Conservation (phyloP, 768 basidiomycete species). For the Melanogaster broomeanus region DNA sequence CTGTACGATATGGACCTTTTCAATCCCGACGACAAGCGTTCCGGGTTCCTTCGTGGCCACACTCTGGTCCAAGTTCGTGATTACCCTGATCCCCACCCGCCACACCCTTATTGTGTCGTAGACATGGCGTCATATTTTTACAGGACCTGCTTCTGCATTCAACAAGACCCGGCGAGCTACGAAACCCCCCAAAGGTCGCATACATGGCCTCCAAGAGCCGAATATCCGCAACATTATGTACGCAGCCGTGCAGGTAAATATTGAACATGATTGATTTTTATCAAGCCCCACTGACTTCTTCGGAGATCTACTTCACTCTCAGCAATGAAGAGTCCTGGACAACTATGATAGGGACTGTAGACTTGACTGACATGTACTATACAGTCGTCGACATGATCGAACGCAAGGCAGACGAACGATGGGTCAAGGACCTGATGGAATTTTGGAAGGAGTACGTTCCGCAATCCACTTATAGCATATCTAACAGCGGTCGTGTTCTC, state of each 20-base stretch:
- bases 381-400: not conserved
- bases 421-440: not conserved
- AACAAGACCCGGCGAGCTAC: not conserved
- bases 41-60: not conserved
- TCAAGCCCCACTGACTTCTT: too few species aligned
- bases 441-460: not conserved
- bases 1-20: not conserved
- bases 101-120: too few species aligned
- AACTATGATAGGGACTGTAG: not conserved
- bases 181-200: not conserved
- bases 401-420: not conserved
- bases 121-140: conserved; percentile 1
- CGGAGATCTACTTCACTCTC: not conserved
- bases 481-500: too few species aligned
- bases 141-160: not conserved
- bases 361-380: not conserved
- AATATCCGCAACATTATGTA: conserved; percentile 1
- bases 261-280: too few species aligned
- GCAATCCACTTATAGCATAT: not conserved
- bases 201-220: not conserved
- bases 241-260: conserved; percentile 1
- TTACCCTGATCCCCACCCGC: too few species aligned
- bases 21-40: not conserved
- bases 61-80: not conserved
- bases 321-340: not conserved